Evolutionary conservation across 108 stramenopile genomes (phyloP).

Genomic region (Conticribra guillardii): DNA sequence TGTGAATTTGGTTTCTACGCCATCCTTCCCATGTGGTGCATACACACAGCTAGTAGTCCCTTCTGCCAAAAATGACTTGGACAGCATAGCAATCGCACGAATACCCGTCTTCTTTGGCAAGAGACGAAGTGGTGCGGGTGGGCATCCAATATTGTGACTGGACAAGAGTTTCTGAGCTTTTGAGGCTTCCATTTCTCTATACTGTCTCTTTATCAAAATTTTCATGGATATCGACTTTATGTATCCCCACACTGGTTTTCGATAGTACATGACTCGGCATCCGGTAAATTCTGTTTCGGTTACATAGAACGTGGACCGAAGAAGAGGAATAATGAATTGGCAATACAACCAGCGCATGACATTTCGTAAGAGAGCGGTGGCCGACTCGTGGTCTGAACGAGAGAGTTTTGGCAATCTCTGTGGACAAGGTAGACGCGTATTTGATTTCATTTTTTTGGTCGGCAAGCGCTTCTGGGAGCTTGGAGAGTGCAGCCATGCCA

Average conservation of each 20-base stretch:
- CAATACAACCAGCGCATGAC: slow-evolving; percentile 76
- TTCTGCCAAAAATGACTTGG: slow-evolving; percentile 32
- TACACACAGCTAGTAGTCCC: too few relatives aligned
- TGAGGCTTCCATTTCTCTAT: slow-evolving; percentile 36
- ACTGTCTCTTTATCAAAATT: slow-evolving; percentile 55
- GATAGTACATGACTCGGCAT: slow-evolving; percentile 69
- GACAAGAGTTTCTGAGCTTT: slow-evolving; percentile 40
- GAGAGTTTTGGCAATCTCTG: slow-evolving; percentile 42
- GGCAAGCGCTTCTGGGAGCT: neutral
- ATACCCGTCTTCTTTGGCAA: slow-evolving; percentile 82
- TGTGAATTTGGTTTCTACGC: too few relatives aligned
- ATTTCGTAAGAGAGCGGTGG: slow-evolving; percentile 43
- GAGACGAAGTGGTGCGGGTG: slow-evolving; percentile 64
- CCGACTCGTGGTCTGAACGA: slow-evolving; percentile 59
- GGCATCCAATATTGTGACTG: slow-evolving; percentile 66
- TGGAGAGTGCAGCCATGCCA: slow-evolving; percentile 64
- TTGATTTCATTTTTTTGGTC: slow-evolving; percentile 6
- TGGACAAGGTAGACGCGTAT: too few relatives aligned
- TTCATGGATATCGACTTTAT: slow-evolving; percentile 69
- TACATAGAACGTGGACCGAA: slow-evolving; percentile 77
- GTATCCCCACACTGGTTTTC: slow-evolving; percentile 82
- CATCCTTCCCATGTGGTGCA: too few relatives aligned
- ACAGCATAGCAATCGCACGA: slow-evolving; percentile 78
- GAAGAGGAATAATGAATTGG: slow-evolving; percentile 71
- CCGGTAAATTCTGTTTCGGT: slow-evolving; percentile 84